phyloP scores from a whole-genome alignment of 2,329 filamentous ascomycete species.

The Chaetomium sp. region DNA sequence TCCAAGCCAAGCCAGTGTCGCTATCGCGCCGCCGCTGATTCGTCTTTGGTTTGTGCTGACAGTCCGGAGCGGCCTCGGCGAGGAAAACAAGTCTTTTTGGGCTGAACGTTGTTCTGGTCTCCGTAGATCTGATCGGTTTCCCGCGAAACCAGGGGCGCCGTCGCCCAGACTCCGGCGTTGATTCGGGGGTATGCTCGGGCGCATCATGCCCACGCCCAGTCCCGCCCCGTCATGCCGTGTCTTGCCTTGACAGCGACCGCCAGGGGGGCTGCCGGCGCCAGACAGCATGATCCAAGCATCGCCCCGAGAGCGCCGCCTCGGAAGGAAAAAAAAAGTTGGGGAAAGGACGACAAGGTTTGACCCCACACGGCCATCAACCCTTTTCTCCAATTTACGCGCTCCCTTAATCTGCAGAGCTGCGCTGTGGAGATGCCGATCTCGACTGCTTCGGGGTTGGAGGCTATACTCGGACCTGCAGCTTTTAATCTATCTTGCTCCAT shows the following conservation, averaged over 20 bases:
- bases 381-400: slow-evolving; percentile 18
- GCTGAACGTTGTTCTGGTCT: no score
- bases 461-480: slow-evolving; percentile 23
- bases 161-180: no score
- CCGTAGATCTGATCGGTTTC: no score
- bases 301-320: no score
- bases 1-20: not conserved
- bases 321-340: slow-evolving; percentile 12
- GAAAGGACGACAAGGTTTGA: slow-evolving; percentile 8
- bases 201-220: no score
- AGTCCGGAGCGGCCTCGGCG: not conserved
- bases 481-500: slow-evolving; percentile 21
- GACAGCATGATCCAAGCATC: no score
- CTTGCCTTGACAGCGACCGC: slow-evolving; percentile 10
- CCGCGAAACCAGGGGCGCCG: no score
- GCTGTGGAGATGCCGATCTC: slow-evolving; percentile 16
- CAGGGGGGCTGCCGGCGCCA: not conserved
- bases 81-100: not conserved
- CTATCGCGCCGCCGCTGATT: not conserved
- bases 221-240: slow-evolving; percentile 11
- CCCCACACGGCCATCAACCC: not conserved
- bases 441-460: slow-evolving; percentile 19
- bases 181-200: no score
- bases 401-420: slow-evolving; percentile 20
- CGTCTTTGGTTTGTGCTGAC: not conserved